Conservation (phyloP, 495 filamentous ascomycete species). For the Aspergillus panamensis region DNA sequence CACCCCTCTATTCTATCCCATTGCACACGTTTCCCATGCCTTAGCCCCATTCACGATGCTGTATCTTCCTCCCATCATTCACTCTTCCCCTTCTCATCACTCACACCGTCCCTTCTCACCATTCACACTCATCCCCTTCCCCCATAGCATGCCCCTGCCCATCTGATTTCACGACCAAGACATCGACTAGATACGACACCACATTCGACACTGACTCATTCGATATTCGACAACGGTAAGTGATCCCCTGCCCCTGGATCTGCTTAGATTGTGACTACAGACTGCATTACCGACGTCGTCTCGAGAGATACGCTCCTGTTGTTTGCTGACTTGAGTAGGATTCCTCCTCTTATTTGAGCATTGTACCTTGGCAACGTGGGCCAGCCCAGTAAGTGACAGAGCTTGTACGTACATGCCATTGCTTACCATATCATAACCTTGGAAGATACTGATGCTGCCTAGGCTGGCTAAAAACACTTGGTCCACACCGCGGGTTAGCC, state of each 20-base stretch:
- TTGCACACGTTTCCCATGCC: not conserved
- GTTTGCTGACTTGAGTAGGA: not conserved
- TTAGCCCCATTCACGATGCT: not conserved
- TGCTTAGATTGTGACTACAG: not conserved
- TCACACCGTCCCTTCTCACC: not conserved
- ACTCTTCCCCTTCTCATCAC: too few relatives aligned
- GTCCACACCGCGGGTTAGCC: slow-evolving; percentile 9
- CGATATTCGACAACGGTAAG: not conserved
- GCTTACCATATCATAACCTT: not conserved
- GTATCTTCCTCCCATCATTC: too few relatives aligned
- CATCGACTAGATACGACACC: not conserved
- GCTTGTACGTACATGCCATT: slow-evolving; percentile 13
- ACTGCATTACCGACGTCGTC: not conserved
- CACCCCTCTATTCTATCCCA: not conserved
- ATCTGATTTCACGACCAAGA: not conserved
- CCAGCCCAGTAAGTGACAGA: slow-evolving; percentile 22
- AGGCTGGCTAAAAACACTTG: slow-evolving; percentile 19
- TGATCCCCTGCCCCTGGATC: not conserved
- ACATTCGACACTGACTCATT: not conserved
- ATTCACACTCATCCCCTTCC: not conserved
- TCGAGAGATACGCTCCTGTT: not conserved
- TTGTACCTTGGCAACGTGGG: slow-evolving; percentile 1
- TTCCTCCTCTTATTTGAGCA: slow-evolving; percentile 8
- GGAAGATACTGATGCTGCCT: slow-evolving; percentile 1
- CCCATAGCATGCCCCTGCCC: not conserved